Evolutionary conservation across 2,329 filamentous ascomycete genomes (phyloP), one percentile per base, ranked within the genome.

Genomic region (Aquanectria penicillioides): DNA sequence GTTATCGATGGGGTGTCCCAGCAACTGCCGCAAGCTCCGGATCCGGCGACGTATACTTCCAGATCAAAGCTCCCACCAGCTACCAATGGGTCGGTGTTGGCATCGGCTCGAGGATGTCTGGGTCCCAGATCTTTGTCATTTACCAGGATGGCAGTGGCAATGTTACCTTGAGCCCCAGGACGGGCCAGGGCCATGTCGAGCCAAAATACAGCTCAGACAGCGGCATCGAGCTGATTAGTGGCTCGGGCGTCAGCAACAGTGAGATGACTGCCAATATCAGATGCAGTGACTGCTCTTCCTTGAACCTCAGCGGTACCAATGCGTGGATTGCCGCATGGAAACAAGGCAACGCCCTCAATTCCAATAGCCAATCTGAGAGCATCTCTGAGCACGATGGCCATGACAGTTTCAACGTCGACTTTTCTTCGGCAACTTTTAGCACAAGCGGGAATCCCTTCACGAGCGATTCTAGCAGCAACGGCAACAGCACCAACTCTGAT

Each of bases 81-180:
- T 83, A 83, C 69, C 66, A 72, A 58, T 90, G 87, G 87, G 79
- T 87, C 13, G 83, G 78, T 8, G 75, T 89, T 15, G 87, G 85
- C 25, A 84, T 83, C 26, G 87, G 87, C 40, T 65, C 68, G 0
- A 58, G 62, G 36, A 90, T 90, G 87, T 34, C 70, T 12, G 83
- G 80, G 26, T 72, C 86, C 46, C 83, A 86, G 69, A 87, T 89
- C 56, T 89, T 90, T 69, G 63, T 90, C 67, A 78, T 89, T 64
- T 90, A 90, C 71, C 74, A 83, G 40, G 79, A 87, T 62, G 84
- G 85, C 57, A 63, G 66, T 4, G 82, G 83, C 60, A 89, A 89
- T 68, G 79, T 89, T 20, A 90, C 87, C 1, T 69, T 89, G 50
- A 89, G 86, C 61, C 80, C 86, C 2, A 83, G 88, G 18, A 66